Evolutionary conservation across 345 rosid species (phyloP), one percentile per base, ranked within the genome.

Genomic region (Populus simonii): DNA sequence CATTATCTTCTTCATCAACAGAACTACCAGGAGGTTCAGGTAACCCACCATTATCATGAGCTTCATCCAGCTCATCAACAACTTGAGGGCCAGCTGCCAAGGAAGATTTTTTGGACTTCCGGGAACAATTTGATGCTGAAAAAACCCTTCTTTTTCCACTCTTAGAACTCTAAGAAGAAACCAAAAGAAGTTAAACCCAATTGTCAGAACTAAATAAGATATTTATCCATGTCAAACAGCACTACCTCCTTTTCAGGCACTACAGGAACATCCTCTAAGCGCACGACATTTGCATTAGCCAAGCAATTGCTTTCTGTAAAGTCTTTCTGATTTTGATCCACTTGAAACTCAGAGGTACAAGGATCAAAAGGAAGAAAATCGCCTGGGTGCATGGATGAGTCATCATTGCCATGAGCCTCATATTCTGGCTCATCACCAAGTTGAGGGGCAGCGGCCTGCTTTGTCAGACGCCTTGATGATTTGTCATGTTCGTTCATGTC

Each of bases 21-120:
- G 81, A 69, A 62, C 61, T 49, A 78, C 71, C 41, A 18, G 83
- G 79, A 75, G 80, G 68, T 68, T 85, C 87, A 73, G 47, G 67
- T 27, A 71, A 66, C 66, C 77, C 61, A 67, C 79, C 76, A 43
- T 71, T 70, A 76, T 80, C 71, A 75, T 71, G 66, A 80, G 77
- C 79, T 62, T 80, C 92, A 57, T 84, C 78, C 66, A 68, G 81
- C 47, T 83, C 90, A 74, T 86, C 89, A 77, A 80, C 75, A 71
- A 66, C 79, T 41, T 78, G 77, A 17, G 31, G 74, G 72, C 70
- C 77, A 78, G 51, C 66, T 69, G 55, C 71, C 29, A 18, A 10
- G 9, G 78, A 76, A 77, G 79, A 53, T 39, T 68, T 66, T n/a
- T 70, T 68, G 67, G 77, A 76, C 70, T 79, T 78, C 23, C 49